Percentiles rank a stretch among this genome's conserved stretches.
Evolutionary conservation across 495 filamentous ascomycete genomes (phyloP).

Genomic region (Aspergillus mulundensis): DNA sequence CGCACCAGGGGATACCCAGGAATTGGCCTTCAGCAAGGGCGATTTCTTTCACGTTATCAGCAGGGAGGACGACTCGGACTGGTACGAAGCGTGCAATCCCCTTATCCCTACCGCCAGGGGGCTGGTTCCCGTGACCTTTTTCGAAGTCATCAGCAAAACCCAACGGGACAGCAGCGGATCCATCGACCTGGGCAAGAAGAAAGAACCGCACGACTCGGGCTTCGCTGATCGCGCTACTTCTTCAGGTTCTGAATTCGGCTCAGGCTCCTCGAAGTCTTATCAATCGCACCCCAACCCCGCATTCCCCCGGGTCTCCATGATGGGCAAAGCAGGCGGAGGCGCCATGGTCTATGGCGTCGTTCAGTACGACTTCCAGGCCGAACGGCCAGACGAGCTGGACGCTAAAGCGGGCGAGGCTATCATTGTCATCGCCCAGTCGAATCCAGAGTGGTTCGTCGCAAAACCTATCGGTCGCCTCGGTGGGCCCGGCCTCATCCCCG

Average conservation of each 20-base stretch:
- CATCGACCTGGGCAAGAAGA: slow-evolving; percentile 54
- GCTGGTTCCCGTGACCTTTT: slow-evolving; percentile 88
- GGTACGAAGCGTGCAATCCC: slow-evolving; percentile 99
- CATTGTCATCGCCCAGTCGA: slow-evolving; percentile 98
- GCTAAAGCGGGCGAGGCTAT: slow-evolving; percentile 94
- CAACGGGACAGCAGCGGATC: slow-evolving; percentile 79
- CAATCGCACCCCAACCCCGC: slow-evolving; percentile 35
- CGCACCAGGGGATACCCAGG: slow-evolving; percentile 58
- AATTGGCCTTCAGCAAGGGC: slow-evolving; percentile 86
- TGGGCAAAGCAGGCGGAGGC: slow-evolving; percentile 60
- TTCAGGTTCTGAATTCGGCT: slow-evolving; percentile 32
- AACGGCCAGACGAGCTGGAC: slow-evolving; percentile 90
- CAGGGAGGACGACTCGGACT: slow-evolving; percentile 88
- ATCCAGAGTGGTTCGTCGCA: slow-evolving; percentile 98
- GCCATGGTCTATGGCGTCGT: slow-evolving; percentile 96
- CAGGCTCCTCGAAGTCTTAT: slow-evolving; percentile 22
- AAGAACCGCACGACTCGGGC: slow-evolving; percentile 70
- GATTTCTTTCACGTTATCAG: slow-evolving; percentile 99
- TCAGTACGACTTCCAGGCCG: slow-evolving; percentile 94
- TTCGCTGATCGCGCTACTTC: slow-evolving; percentile 61
- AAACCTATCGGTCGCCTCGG: slow-evolving; percentile 95
- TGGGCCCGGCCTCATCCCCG: slow-evolving; percentile 91
- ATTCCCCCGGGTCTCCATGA: slow-evolving; percentile 47
- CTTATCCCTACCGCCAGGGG: slow-evolving; percentile 82
- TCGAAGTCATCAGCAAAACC: slow-evolving; percentile 85